Evolutionary conservation across 345 rosid genomes (phyloP), one percentile per base, ranked within the genome.

Genomic region (Gossypium australe): DNA sequence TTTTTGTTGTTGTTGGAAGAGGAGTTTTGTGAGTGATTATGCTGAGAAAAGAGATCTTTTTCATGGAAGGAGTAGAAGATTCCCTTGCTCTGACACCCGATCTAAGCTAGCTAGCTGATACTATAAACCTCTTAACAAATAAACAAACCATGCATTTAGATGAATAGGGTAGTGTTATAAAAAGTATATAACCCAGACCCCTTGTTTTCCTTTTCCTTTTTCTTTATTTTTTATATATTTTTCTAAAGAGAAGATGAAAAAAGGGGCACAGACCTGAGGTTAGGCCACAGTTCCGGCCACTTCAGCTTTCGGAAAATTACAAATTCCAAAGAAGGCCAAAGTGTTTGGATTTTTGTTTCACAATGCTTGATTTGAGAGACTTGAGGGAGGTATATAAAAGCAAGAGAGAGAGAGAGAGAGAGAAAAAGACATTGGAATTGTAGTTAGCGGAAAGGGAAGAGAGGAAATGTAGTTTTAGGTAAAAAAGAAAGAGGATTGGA

Each of bases 241-340:
- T 34, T 34, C 7, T 34, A 34, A 9, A 22, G 82, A 80, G 67
- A 75, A 80, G 84, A 80, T 72, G 72, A 71, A 75, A 57, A n/a
- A 55, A 79, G 61, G 14, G 14, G 14, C 76, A 49, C 91, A 75
- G 83, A 88, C 89, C 92, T 89, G 87, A 78, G 84, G 51, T 79
- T 82, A 74, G 79, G 81, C 74, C 81, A 80, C 84, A 63, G 81
- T 69, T 85, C 87, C 84, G 87, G 88, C 80, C 58, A 83, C 76
- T 87, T 85, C 87, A 89, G 92, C 92, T 90, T 90, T 87, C 91
- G 90, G 89, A 87, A 88, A 92, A 78, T 83, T 78, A 69, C 81
- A 87, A 87, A 86, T 84, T 84, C 90, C 90, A 70, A 90, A 86
- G 86, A 87, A 83, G 65, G 79, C 27, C 80, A 74, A 76, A 77